Base-by-base conservation (phyloP, 2,329 filamentous ascomycete genomes). In the Claviceps paspali region DNA sequence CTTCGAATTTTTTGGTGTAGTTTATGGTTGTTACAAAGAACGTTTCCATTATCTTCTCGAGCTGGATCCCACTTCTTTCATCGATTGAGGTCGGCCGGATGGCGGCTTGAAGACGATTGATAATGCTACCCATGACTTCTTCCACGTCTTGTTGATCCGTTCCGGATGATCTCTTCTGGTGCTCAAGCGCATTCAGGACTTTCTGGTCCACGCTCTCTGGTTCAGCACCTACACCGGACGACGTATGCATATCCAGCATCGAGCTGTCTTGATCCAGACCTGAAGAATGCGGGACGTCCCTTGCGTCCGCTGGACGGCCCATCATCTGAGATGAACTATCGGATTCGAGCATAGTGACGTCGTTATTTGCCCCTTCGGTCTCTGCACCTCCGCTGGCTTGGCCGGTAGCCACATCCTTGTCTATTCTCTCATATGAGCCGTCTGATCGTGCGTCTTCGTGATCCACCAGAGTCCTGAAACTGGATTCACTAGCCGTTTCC, bases 51-150 rank as follows among this genome's bases (percentile, higher is more conserved):
- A 94, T 75, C 39, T 75, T 68, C 53, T 96, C 91, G 15, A 77
- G 61, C 55, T 95, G 88, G 45, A 92, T 80, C 3, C 80, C 81
- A 31, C 77, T 63, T 22, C 56, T 70, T 6, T 68, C 60, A 40
- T 62, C 55, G 41, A 83, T 74, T 3, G 69, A 71, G n/a, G 69
- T 70, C 5, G 84, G 73, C 40, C 71, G 77, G 51, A 96, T 87
- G 2, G 88, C 87, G 36, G 83, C 86, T 50, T 91, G 82, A n/a
- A 95, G 66, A 35, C 91, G 81, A 51, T 88, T 86, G 41, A 95
- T 74, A 19, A 94, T 82, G 49, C 88, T 91, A 41, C 85, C 85
- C 62, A 95, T 87, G 32, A 95, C 88, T 57, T 98, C 91, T 10
- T 86, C 86, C 4, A 95, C 88, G 58, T 98, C 91, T 59, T 98